Percentiles rank a stretch among this genome's conserved stretches.
Conservation (phyloP, 306 rosid genomes). For the Ormosia emarginata region DNA sequence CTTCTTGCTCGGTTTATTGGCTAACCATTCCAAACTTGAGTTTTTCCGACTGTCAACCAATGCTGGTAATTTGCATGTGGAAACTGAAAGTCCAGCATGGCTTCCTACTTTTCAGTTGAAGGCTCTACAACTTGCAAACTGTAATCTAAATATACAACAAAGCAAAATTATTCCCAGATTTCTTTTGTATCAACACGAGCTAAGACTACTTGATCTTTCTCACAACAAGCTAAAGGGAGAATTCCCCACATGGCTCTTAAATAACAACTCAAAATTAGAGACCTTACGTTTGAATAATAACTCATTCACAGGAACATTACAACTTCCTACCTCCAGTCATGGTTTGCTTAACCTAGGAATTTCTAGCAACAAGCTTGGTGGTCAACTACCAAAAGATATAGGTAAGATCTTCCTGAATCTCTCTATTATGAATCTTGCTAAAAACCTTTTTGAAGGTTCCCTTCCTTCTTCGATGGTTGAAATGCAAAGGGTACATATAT, state of each 20-base stretch:
- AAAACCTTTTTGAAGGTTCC: background rate
- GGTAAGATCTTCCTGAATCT: background rate
- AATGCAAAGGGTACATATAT: background rate
- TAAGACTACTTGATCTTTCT: background rate
- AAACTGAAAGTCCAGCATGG: constrained; percentile 15
- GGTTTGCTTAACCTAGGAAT: background rate
- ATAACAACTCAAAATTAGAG: constrained; percentile 6
- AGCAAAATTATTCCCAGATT: background rate
- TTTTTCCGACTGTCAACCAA: background rate
- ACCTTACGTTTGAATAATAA: background rate
- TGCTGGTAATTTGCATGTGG: background rate
- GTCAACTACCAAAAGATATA: background rate
- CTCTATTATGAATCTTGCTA: background rate
- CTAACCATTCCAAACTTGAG: constrained; percentile 9
- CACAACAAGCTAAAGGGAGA: background rate
- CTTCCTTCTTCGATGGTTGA: background rate
- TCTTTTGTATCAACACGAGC: background rate
- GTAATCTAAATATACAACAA: background rate
- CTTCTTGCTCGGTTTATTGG: background rate
- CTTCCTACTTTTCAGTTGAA: constrained; percentile 7
- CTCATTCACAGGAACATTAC: background rate
- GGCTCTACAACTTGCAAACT: background rate
- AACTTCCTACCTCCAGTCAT: background rate
- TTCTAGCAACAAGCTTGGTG: background rate
- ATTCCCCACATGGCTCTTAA: constrained; percentile 7